phyloP scores from a whole-genome alignment of 1,284 basidiomycete genomes.

The Rhodofomes roseus region DNA sequence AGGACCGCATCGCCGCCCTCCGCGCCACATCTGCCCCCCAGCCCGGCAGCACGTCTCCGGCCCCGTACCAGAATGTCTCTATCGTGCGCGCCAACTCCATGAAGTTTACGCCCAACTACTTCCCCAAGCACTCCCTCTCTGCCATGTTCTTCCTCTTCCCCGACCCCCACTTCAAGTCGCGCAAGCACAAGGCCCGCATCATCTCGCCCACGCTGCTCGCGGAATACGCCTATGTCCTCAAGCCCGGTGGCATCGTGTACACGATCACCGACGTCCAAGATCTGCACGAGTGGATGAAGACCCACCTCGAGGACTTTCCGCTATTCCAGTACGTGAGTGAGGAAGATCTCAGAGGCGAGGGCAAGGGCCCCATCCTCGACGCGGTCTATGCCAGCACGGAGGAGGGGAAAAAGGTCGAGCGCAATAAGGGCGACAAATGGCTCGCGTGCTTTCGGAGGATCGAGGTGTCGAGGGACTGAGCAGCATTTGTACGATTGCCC shows the following conservation, averaged over 20 bases:
- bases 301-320: conserved; percentile 83
- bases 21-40: conserved; percentile 56
- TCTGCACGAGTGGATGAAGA: conserved; percentile 94
- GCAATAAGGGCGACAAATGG: conserved; percentile 90
- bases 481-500: background rate
- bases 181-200: conserved; percentile 98
- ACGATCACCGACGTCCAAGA: conserved; percentile 98
- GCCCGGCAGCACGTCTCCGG: conserved; percentile 28
- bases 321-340: conserved; percentile 83
- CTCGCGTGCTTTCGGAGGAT: conserved; percentile 78
- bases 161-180: conserved; percentile 97
- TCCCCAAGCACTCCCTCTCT: conserved; percentile 84
- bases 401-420: conserved; percentile 94
- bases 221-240: conserved; percentile 90
- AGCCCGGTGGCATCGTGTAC: conserved; percentile 91
- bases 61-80: conserved; percentile 87
- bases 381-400: conserved; percentile 87
- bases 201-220: conserved; percentile 94
- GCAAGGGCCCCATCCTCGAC: conserved; percentile 71
- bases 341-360: conserved; percentile 67
- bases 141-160: conserved; percentile 99
- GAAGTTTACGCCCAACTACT: conserved; percentile 99
- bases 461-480: conserved; percentile 27
- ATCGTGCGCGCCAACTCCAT: conserved; percentile 96
- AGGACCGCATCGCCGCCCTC: conserved; percentile 89